Conservation (phyloP, 75 land plant species). For the Cupressus sempervirens region DNA sequence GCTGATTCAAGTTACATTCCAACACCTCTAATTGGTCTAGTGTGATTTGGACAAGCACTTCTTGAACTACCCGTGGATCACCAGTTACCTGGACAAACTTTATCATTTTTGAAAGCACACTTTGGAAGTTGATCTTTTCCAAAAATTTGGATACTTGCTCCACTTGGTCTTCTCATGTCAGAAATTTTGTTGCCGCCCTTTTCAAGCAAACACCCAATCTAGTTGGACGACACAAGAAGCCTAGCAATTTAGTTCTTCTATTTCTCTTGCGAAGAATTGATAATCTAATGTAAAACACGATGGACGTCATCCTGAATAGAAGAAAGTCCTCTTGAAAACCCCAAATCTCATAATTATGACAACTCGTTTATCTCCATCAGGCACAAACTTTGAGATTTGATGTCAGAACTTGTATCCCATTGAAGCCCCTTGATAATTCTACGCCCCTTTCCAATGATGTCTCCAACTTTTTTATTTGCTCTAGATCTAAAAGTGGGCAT, state of each 20-base stretch:
- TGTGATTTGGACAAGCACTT: no score
- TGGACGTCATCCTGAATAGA: constrained; percentile 66
- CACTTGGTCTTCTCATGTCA: constrained; percentile 73
- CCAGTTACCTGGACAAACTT: constrained; percentile 81
- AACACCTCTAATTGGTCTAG: no score
- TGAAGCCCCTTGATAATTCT: constrained; percentile 51
- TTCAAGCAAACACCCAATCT: constrained; percentile 79
- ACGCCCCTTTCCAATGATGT: constrained; percentile 85
- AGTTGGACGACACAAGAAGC: constrained; percentile 67
- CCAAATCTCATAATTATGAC: constrained; percentile 58
- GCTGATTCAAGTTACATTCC: no score
- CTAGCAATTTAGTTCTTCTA: constrained; percentile 34
- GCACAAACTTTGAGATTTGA: constrained; percentile 51
- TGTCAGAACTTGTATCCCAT: constrained; percentile 73
- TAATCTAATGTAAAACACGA: constrained; percentile 54
- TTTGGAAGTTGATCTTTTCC: constrained; percentile 64
- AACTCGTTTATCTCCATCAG: constrained; percentile 66
- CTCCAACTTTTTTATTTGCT: constrained; percentile 58
- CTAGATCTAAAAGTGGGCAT: constrained; percentile 6
- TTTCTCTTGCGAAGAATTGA: constrained; percentile 27
- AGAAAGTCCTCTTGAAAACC: constrained; percentile 65
- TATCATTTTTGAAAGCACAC: constrained; percentile 59
- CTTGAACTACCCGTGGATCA: no score
- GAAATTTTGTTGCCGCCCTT: constrained; percentile 73
- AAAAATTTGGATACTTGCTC: constrained; percentile 66